phyloP scores from a whole-genome alignment of 1,284 basidiomycete species.

The Naganishia sp. region DNA sequence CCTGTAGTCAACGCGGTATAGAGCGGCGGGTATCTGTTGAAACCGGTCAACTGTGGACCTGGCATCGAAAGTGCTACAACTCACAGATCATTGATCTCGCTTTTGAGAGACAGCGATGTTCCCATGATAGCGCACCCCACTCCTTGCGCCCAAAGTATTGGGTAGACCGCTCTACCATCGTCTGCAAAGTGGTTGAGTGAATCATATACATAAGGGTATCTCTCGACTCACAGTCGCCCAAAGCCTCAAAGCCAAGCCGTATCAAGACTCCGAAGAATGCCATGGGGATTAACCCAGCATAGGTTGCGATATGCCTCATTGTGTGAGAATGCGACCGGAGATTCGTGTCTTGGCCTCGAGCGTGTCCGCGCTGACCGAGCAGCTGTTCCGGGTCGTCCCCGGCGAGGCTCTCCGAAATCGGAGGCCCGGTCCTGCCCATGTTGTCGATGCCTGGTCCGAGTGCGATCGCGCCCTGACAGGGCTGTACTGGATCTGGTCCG shows the following conservation, averaged over 20 bases:
- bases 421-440: neutral
- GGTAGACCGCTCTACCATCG: slow-evolving; percentile 71
- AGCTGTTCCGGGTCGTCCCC: neutral
- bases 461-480: too few relatives aligned
- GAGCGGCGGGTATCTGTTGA: slow-evolving; percentile 73
- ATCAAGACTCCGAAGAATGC: slow-evolving; percentile 77
- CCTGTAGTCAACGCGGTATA: slow-evolving; percentile 88
- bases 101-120: slow-evolving; percentile 66
- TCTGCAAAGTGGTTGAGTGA: slow-evolving; percentile 36
- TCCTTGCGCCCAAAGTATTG: slow-evolving; percentile 83
- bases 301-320: slow-evolving; percentile 43
- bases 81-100: slow-evolving; percentile 71
- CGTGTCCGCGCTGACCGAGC: neutral
- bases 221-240: slow-evolving; percentile 56
- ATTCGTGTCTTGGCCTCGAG: neutral
- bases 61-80: slow-evolving; percentile 47
- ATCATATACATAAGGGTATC: too few relatives aligned
- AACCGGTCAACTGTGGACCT: neutral
- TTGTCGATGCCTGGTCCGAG: neutral
- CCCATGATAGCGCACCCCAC: slow-evolving; percentile 94
- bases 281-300: slow-evolving; percentile 69
- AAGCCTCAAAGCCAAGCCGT: slow-evolving; percentile 70
- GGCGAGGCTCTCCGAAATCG: neutral
- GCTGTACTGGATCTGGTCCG: too few relatives aligned
- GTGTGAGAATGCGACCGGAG: slow-evolving; percentile 1